These are phyloP conservation scores for Micractinium sp. DNA, from an alignment of 139 green algal species.

Conservation along the genomic window DNA sequence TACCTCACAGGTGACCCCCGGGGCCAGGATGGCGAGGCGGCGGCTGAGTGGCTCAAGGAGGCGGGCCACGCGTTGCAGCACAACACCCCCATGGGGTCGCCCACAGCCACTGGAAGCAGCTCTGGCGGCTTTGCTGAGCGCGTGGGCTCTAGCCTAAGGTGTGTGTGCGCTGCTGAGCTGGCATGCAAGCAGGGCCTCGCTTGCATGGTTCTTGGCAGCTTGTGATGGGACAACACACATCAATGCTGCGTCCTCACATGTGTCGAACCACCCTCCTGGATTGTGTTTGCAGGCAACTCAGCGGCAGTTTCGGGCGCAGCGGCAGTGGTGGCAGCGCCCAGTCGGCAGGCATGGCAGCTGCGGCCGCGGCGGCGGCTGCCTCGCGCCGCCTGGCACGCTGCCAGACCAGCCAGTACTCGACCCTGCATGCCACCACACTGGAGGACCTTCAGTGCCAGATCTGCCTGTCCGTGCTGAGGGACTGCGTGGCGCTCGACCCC, in stretches of 20 bases:
- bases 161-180: no score
- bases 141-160: no score
- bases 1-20: background rate
- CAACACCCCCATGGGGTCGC: no score
- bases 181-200: background rate
- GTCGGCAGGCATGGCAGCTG: background rate
- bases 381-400: constrained; percentile 26
- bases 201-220: no score
- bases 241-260: no score
- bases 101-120: no score
- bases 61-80: background rate
- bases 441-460: constrained; percentile 78
- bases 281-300: background rate
- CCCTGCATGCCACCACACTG: constrained; percentile 59
- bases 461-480: constrained; percentile 60
- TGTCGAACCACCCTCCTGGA: no score
- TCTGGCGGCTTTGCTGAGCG: no score
- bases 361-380: background rate
- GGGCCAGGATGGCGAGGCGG: background rate
- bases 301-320: background rate
- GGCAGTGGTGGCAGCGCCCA: background rate
- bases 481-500: constrained; percentile 72
- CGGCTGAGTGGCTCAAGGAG: background rate
- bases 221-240: no score
- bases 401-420: constrained; percentile 65